A percentile compares a stretch with the other conserved stretches of the same genome.
Evolutionary conservation across 495 filamentous ascomycete genomes (phyloP).

Genomic region (Daldinia bambusicola): DNA sequence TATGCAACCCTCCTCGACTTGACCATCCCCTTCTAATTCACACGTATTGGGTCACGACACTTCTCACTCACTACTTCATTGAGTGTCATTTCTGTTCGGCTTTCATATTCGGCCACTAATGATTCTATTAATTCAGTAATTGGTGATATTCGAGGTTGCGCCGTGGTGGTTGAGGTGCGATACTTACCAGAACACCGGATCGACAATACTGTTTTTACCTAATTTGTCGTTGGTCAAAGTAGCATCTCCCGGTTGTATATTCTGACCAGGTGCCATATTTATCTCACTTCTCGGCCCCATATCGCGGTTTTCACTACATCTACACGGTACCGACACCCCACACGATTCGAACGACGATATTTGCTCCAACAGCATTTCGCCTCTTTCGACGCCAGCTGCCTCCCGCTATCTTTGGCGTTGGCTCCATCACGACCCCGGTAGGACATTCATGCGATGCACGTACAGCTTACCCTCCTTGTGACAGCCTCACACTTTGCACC

Average conservation of each 20-base stretch:
- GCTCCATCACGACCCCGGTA: conserved; percentile 3
- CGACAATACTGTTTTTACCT: conserved; percentile 3
- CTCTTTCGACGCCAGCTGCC: conserved; percentile 6
- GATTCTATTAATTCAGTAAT: conserved; percentile 26
- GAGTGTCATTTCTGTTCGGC: conserved; percentile 14
- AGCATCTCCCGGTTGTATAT: background rate
- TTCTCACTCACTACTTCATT: conserved; percentile 2
- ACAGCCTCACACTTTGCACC: conserved; percentile 41
- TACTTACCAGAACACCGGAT: conserved; percentile 9
- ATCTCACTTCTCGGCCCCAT: background rate
- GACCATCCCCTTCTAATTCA: conserved; percentile 8
- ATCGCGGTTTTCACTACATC: conserved; percentile 10
- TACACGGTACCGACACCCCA: conserved; percentile 10
- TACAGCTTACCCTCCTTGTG: conserved; percentile 39
- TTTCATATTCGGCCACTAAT: conserved; percentile 26
- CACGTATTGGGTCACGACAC: conserved; percentile 1
- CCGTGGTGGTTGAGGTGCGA: conserved; percentile 18
- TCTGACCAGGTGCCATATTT: background rate
- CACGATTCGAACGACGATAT: conserved; percentile 15
- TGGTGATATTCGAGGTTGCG: conserved; percentile 30
- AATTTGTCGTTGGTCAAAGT: conserved; percentile 14
- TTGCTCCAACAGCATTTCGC: conserved; percentile 10
- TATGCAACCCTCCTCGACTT: conserved; percentile 12
- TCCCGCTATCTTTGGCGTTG: conserved; percentile 12
- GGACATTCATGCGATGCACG: conserved; percentile 47